Conservation (phyloP, 257 asterid genomes). For the Nicotiana otophora region DNA sequence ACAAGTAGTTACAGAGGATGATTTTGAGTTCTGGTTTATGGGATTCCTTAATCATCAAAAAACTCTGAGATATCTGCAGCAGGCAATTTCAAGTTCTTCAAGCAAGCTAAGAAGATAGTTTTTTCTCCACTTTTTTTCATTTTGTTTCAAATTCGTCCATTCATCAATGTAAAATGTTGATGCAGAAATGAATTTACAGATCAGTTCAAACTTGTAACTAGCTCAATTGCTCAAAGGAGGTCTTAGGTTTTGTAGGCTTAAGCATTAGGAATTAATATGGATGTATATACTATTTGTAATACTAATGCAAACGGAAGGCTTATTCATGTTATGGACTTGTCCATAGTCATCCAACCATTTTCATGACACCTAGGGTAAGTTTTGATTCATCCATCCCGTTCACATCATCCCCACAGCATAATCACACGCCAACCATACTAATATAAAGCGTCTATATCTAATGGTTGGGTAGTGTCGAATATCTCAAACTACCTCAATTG, state of each 20-base stretch:
- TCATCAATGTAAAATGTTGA: not conserved
- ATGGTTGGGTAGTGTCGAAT: not conserved
- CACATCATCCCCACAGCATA: not conserved
- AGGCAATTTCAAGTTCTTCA: slow-evolving; percentile 11
- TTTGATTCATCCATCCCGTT: not conserved
- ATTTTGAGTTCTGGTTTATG: slow-evolving; percentile 53
- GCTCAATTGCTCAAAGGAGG: not conserved
- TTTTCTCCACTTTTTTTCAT: not conserved
- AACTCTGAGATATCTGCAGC: slow-evolving; percentile 28
- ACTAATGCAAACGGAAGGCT: not conserved
- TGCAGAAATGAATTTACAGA: not conserved
- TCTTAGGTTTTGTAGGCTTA: not conserved
- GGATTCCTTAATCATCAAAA: slow-evolving; percentile 39
- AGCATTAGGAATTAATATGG: not conserved
- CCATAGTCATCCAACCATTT: not conserved
- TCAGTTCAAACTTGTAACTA: not conserved
- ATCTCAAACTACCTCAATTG: not conserved
- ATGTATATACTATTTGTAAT: not conserved
- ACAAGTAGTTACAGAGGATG: slow-evolving; percentile 34
- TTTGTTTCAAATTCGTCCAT: not conserved
- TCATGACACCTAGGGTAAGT: not conserved
- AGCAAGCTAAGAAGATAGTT: slow-evolving; percentile 4
- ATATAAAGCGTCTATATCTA: not conserved
- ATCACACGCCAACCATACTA: not conserved
- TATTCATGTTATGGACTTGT: not conserved